Base-by-base conservation (phyloP, 164 flowering plant genomes). In the Echeveria elegans region DNA sequence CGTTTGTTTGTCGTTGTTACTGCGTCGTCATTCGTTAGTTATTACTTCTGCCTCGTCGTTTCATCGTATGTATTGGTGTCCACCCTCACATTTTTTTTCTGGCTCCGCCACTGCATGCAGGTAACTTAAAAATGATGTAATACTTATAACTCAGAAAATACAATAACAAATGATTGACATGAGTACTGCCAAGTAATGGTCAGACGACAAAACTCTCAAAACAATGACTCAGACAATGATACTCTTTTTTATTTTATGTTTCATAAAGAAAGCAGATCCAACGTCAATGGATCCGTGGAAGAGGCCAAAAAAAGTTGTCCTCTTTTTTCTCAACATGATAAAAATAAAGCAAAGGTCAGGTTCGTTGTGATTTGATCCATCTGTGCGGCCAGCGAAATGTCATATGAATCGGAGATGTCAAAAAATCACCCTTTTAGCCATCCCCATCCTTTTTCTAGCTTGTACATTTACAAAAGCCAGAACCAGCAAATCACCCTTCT, bases 371-470 rank as follows among this genome's bases (percentile, higher is more conserved):
- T 45, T n/a, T 21, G 10, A 23, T 52, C 26, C 24, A 52, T 52
- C 58, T 52, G 29, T 23, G 29, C 28, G 58, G 61, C 61, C 61
- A 56, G 61, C 61, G 19, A 56, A 56, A 28, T 56, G 32, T 2
- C 61, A 56, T 26, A 28, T 28, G 61, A 56, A 56, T 12, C 32
- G 31, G 32, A 56, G 32, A 56, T 28, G 61, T 29, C 24, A 24
- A 24, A 56, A 52, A 52, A 23, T 14, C 1, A n/a, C 14, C 11
- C 26, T 8, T 21, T 23, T 23, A 23, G 15, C 12, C 15, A n/a
- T 43, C 47, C 5, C 8, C 24, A 21, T 21, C 23, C 28, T 18
- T 23, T 38, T 10, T 5, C 41, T 38, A 38, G 12, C 15, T 14
- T 45, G 12, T 7, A 52, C 58, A 48, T 5, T 52, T 52, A 21